phyloP scores from a whole-genome alignment of 2,329 filamentous ascomycete species.

The Cadophora malorum region DNA sequence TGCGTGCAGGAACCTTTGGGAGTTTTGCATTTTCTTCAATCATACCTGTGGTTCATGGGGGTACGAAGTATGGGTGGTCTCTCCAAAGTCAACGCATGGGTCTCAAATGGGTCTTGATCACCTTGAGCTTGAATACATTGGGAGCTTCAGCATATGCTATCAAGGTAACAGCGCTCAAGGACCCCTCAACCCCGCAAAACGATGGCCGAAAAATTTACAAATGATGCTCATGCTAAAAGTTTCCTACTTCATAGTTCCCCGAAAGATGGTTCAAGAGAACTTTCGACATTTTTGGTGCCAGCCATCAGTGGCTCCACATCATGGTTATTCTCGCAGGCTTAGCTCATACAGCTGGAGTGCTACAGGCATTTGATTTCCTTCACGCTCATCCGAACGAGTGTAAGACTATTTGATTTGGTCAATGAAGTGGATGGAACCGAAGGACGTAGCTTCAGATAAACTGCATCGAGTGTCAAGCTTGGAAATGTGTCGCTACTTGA shows the following conservation, averaged over 20 bases:
- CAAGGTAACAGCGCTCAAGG: neutral
- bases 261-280: neutral
- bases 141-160: neutral
- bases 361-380: neutral
- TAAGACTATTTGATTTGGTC: no score
- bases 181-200: neutral
- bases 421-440: no score
- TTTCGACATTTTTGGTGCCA: neutral
- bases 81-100: neutral
- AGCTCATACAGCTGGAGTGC: neutral
- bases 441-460: no score
- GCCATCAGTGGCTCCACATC: neutral
- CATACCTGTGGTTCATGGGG: neutral
- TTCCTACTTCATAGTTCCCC: neutral
- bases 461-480: no score
- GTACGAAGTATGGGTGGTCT: neutral
- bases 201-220: neutral
- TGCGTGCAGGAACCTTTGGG: neutral
- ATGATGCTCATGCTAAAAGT: neutral
- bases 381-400: neutral
- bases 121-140: no score
- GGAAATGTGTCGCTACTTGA: no score
- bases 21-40: neutral
- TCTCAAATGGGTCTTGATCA: neutral
- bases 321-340: neutral